Conservation (phyloP, 805 yeast genomes). For the Kodamaea fukazawae region DNA sequence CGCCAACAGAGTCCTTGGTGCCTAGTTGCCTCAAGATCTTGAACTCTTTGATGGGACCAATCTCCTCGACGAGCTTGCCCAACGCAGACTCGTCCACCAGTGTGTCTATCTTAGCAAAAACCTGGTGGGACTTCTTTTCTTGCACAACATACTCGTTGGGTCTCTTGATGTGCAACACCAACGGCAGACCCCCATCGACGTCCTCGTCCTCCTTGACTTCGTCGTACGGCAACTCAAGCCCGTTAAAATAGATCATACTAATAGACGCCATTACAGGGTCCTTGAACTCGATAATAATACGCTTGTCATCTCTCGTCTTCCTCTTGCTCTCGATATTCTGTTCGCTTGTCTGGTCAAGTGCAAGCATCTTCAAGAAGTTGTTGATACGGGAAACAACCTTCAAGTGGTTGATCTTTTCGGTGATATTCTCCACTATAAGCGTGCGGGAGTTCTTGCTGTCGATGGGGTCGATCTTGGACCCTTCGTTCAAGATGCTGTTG, state of each 20-base stretch:
- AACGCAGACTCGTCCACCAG: constrained; percentile 14
- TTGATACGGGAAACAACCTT: constrained; percentile 46
- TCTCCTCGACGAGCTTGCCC: constrained; percentile 16
- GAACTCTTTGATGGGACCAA: constrained; percentile 41
- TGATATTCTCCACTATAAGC: constrained; percentile 30
- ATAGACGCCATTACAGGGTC: constrained; percentile 55
- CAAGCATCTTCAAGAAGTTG: constrained; percentile 43
- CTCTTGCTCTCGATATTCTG: constrained; percentile 32
- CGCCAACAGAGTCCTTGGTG: constrained; percentile 52
- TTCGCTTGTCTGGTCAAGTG: constrained; percentile 36
- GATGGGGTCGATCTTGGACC: constrained; percentile 37
- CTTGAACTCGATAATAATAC: constrained; percentile 50
- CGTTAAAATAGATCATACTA: constrained; percentile 43
- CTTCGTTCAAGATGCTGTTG: constrained; percentile 30
- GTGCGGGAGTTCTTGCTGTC: constrained; percentile 35
- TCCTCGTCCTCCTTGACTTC: constrained; percentile 24
- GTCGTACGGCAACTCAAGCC: constrained; percentile 26
- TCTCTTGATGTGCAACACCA: constrained; percentile 19
- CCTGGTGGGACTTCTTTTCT: constrained; percentile 7
- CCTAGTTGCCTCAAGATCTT: constrained; percentile 46
- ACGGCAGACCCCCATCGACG: constrained; percentile 12
- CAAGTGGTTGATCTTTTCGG: constrained; percentile 31
- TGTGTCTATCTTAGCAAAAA: not conserved
- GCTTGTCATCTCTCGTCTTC: constrained; percentile 35
- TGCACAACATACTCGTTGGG: constrained; percentile 39